These are phyloP conservation scores for Vigna hirtella DNA, from an alignment of 306 rosid genomes.

Conservation along the genomic window DNA sequence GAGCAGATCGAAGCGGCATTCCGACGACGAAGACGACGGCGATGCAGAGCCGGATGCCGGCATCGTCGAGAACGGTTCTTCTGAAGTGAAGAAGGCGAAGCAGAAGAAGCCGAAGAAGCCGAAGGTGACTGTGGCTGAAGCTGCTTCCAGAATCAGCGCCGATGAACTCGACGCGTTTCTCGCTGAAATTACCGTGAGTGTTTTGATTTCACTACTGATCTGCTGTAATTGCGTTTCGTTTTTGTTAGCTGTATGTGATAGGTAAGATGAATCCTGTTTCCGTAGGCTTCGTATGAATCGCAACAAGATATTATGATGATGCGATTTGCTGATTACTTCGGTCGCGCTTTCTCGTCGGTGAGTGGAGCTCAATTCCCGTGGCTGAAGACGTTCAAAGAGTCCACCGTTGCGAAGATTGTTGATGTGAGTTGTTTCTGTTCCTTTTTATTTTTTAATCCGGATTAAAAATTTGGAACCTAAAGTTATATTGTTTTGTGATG, in stretches of 20 bases:
- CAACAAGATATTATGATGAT: conserved; percentile 67
- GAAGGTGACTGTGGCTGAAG: conserved; percentile 66
- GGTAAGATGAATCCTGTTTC: conserved; percentile 21
- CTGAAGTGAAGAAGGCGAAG: conserved; percentile 53
- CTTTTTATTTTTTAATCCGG: not conserved
- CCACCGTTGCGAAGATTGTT: conserved; percentile 61
- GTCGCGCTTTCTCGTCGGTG: conserved; percentile 69
- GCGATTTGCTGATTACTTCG: conserved; percentile 85
- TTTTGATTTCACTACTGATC: conserved; percentile 34
- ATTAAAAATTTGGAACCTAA: conserved; percentile 9
- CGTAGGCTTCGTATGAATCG: conserved; percentile 65
- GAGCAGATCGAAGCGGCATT: conserved; percentile 56
- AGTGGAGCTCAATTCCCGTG: conserved; percentile 77
- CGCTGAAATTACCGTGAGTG: conserved; percentile 65
- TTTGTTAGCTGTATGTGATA: not conserved
- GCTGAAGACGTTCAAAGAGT: conserved; percentile 76
- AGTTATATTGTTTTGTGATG: conserved; percentile 16
- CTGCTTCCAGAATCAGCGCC: conserved; percentile 63
- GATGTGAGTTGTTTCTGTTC: conserved; percentile 60
- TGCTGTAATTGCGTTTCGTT: conserved; percentile 28
- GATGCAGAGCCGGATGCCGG: conserved; percentile 43
- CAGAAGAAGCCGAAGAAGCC: conserved; percentile 62
- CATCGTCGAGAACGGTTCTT: conserved; percentile 41
- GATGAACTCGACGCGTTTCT: conserved; percentile 63
- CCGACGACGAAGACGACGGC: conserved; percentile 46